A percentile compares a stretch with the other conserved stretches of the same genome.
These are phyloP conservation scores for Echinochloa phyllopogon DNA, from an alignment of 176 grass and related monocot genomes.

Conservation along the genomic window DNA sequence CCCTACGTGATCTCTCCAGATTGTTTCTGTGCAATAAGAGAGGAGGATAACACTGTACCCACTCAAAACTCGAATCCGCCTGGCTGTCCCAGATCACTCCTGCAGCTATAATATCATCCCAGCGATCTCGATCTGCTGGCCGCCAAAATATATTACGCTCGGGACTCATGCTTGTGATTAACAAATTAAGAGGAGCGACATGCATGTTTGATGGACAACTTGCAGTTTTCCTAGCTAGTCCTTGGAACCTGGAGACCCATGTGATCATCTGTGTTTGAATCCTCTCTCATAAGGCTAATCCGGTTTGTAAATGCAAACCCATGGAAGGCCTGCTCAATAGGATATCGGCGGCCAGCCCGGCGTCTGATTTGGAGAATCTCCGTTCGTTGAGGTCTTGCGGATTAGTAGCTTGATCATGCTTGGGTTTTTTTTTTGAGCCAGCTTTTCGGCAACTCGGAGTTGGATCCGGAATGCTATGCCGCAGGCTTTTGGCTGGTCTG, in stretches of 20 bases:
- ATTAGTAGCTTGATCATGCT: too few relatives aligned
- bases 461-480: too few relatives aligned
- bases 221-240: not conserved
- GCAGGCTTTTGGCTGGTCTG: too few relatives aligned
- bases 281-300: not conserved
- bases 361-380: not conserved
- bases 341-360: not conserved
- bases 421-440: too few relatives aligned
- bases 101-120: too few relatives aligned
- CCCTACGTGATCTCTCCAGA: not conserved
- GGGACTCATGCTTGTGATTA: not conserved
- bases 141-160: not conserved
- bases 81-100: not conserved
- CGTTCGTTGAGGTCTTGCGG: not conserved
- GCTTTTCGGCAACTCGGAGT: too few relatives aligned
- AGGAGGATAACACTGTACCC: not conserved
- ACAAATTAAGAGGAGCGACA: not conserved
- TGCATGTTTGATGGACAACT: not conserved
- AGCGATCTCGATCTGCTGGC: not conserved
- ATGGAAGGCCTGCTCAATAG: not conserved
- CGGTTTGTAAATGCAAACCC: conserved; percentile 1
- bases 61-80: not conserved
- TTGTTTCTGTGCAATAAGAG: not conserved
- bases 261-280: not conserved
- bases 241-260: conserved; percentile 16